These are phyloP conservation scores for Ceratobasidium sp. DNA, from an alignment of 1,284 basidiomycete genomes.

Conservation along the genomic window DNA sequence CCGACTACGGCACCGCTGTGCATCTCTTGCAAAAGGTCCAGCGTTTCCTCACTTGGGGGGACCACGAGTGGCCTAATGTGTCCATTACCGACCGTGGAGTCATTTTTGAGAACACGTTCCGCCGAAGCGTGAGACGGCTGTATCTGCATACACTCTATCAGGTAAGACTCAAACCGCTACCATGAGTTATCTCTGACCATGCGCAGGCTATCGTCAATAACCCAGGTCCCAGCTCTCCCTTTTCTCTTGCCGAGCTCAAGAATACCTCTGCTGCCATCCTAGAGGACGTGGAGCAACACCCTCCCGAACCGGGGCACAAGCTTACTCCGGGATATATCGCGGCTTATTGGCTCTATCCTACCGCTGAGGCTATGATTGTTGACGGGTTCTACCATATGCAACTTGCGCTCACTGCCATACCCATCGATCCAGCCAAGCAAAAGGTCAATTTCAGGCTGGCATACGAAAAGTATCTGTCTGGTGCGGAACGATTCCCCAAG, in stretches of 20 bases:
- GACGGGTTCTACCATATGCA: conserved; percentile 34
- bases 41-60: conserved; percentile 54
- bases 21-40: conserved; percentile 45
- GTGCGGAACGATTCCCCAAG: conserved; percentile 33
- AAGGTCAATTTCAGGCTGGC: conserved; percentile 28
- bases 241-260: conserved; percentile 30
- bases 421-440: conserved; percentile 23
- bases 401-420: conserved; percentile 15
- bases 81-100: conserved; percentile 46
- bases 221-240: conserved; percentile 23
- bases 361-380: conserved; percentile 20
- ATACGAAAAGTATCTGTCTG: conserved; percentile 27
- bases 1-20: conserved; percentile 38
- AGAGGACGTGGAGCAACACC: conserved; percentile 24
- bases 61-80: conserved; percentile 49
- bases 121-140: conserved; percentile 48
- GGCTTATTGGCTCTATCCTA: conserved; percentile 28
- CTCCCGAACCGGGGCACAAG: conserved; percentile 14
- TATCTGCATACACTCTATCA: conserved; percentile 49
- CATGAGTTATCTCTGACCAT: not conserved
- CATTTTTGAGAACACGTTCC: conserved; percentile 49
- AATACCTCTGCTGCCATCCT: conserved; percentile 28
- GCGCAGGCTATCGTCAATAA: conserved; percentile 24
- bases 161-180: conserved; percentile 42
- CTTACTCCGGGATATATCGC: conserved; percentile 27